phyloP scores from a whole-genome alignment of 2,329 filamentous ascomycete genomes.

The Talaromyces piceae region DNA sequence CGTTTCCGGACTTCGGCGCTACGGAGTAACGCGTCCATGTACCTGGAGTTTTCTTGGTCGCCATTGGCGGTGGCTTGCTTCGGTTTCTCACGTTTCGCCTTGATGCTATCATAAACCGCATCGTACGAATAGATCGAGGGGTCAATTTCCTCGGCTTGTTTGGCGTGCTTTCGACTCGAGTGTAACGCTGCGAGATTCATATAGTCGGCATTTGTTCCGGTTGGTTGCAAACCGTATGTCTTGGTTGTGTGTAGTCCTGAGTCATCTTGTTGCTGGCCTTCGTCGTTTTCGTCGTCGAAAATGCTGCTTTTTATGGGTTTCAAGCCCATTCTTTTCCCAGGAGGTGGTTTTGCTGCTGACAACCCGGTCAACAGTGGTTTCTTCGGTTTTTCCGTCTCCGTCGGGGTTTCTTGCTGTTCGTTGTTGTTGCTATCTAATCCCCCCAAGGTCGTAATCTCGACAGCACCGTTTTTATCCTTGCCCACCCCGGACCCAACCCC shows the following conservation, averaged over 20 bases:
- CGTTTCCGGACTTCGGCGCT: slow-evolving; percentile 57
- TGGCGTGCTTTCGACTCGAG: slow-evolving; percentile 38
- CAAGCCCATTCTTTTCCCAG: slow-evolving; percentile 20
- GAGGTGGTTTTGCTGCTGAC: slow-evolving; percentile 29
- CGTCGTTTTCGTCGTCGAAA: slow-evolving; percentile 31
- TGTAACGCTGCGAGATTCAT: slow-evolving; percentile 41
- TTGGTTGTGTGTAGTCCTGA: slow-evolving; percentile 4
- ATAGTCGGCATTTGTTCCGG: slow-evolving; percentile 22
- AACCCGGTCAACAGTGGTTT: slow-evolving; percentile 13
- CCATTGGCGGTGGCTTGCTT: slow-evolving; percentile 17
- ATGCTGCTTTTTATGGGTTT: slow-evolving; percentile 30
- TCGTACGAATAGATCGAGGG: slow-evolving; percentile 45
- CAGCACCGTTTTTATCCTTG: slow-evolving; percentile 9
- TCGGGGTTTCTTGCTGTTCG: slow-evolving; percentile 5
- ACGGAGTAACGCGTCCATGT: slow-evolving; percentile 53
- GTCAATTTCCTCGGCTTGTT: slow-evolving; percentile 38
- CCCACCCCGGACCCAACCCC: not conserved
- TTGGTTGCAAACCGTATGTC: slow-evolving; percentile 8
- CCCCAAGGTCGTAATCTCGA: slow-evolving; percentile 34
- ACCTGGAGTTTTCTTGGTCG: slow-evolving; percentile 42
- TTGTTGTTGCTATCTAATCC: slow-evolving; percentile 20
- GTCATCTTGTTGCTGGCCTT: slow-evolving; percentile 18
- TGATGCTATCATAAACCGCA: slow-evolving; percentile 42
- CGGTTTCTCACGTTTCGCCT: slow-evolving; percentile 27
- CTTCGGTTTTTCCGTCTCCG: slow-evolving; percentile 11